Conservation (phyloP, 768 basidiomycete species). For the Lepiota venenata region DNA sequence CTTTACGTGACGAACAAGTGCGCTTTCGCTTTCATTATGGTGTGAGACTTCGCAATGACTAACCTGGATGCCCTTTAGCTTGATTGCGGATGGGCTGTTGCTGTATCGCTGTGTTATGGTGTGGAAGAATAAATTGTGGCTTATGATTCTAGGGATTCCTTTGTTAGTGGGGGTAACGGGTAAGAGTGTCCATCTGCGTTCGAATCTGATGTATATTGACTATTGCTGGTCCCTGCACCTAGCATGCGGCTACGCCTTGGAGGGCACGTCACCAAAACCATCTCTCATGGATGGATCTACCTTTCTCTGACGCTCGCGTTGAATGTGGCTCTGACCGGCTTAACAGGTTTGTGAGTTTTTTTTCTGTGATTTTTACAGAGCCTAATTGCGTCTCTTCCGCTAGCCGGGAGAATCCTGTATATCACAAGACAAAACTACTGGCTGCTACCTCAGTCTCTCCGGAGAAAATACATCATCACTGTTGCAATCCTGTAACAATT, state of each 20-base stretch:
- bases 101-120: conserved; percentile 37
- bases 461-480: conserved; percentile 28
- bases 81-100: conserved; percentile 30
- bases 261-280: conserved; percentile 14
- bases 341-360: conserved; percentile 26
- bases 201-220: not conserved
- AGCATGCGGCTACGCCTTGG: conserved; percentile 20
- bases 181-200: conserved; percentile 10
- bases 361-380: not conserved
- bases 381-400: not conserved
- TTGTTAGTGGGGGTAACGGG: conserved; percentile 32
- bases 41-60: not conserved
- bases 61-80: conserved; percentile 14
- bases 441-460: conserved; percentile 24
- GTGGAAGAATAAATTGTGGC: conserved; percentile 27
- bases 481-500: conserved; percentile 30
- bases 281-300: conserved; percentile 26
- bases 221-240: not conserved
- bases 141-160: conserved; percentile 23
- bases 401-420: conserved; percentile 35
- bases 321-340: conserved; percentile 29
- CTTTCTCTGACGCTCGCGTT: conserved; percentile 28
- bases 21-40: conserved; percentile 8
- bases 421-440: conserved; percentile 22
- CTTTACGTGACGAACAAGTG: conserved; percentile 38